Conservation (phyloP, 208 protist species). For the Leishmania tarentolae region DNA sequence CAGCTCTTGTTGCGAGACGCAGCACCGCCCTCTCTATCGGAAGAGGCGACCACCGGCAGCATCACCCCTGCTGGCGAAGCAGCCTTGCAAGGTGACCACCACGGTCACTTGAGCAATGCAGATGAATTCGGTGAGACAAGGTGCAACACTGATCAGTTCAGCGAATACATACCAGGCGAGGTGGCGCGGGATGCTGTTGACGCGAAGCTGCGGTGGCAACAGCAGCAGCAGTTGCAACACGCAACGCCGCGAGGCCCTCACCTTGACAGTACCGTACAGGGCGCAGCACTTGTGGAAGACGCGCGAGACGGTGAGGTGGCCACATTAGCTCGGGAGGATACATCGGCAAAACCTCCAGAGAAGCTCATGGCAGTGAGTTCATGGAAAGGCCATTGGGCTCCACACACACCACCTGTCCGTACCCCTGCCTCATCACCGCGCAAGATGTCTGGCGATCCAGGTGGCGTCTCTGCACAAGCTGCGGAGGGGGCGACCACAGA, state of each 20-base stretch:
- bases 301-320: background rate
- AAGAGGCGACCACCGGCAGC: background rate
- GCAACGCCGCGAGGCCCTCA: background rate
- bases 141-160: constrained; percentile 12
- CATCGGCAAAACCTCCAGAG: background rate
- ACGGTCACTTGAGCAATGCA: background rate
- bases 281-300: background rate
- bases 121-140: constrained; percentile 18
- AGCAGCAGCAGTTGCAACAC: background rate
- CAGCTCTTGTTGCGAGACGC: background rate
- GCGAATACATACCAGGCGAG: background rate
- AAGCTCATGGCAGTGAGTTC: background rate
- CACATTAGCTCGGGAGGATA: background rate
- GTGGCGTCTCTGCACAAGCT: background rate
- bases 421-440: background rate
- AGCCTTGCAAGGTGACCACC: background rate
- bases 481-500: background rate
- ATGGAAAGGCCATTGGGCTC: background rate
- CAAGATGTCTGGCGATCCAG: background rate
- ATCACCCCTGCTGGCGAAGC: background rate
- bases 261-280: background rate
- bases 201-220: background rate
- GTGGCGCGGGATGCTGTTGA: background rate
- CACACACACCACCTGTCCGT: background rate
- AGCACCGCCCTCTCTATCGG: background rate